Evolutionary conservation across 495 filamentous ascomycete species (phyloP).

Genomic region (Penicillium mononematosum): DNA sequence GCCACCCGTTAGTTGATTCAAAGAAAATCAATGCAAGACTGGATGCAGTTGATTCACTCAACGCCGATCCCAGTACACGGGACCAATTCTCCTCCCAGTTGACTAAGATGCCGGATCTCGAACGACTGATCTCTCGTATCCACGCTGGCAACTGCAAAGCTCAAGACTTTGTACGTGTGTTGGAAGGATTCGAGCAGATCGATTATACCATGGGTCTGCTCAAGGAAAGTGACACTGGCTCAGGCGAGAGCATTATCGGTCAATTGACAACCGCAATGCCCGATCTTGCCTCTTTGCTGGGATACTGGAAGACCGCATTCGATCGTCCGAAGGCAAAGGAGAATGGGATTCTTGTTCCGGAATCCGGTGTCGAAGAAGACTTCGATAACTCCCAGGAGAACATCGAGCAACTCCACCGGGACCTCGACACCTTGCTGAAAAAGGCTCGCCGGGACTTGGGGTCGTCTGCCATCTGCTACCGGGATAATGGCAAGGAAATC

Average conservation of each 20-base stretch:
- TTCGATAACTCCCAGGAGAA: constrained; percentile 83
- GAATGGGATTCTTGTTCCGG: constrained; percentile 75
- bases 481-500: constrained; percentile 92
- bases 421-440: constrained; percentile 70
- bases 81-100: constrained; percentile 84
- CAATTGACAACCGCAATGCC: constrained; percentile 83
- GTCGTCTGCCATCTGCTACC: constrained; percentile 71
- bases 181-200: constrained; percentile 97
- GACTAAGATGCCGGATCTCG: constrained; percentile 88
- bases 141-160: constrained; percentile 87
- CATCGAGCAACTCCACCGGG: constrained; percentile 67
- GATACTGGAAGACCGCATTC: constrained; percentile 90
- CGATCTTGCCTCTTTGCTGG: constrained; percentile 67
- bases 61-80: constrained; percentile 71
- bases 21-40: constrained; percentile 88
- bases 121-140: constrained; percentile 89
- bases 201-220: constrained; percentile 85
- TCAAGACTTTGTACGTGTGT: constrained; percentile 87
- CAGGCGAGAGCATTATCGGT: constrained; percentile 65
- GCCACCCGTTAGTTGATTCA: constrained; percentile 87
- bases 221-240: constrained; percentile 60
- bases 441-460: constrained; percentile 65
- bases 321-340: constrained; percentile 78
- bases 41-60: constrained; percentile 92
- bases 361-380: constrained; percentile 85